phyloP scores from a whole-genome alignment of 2,329 filamentous ascomycete genomes.

The Tolypocladium endophyticum region DNA sequence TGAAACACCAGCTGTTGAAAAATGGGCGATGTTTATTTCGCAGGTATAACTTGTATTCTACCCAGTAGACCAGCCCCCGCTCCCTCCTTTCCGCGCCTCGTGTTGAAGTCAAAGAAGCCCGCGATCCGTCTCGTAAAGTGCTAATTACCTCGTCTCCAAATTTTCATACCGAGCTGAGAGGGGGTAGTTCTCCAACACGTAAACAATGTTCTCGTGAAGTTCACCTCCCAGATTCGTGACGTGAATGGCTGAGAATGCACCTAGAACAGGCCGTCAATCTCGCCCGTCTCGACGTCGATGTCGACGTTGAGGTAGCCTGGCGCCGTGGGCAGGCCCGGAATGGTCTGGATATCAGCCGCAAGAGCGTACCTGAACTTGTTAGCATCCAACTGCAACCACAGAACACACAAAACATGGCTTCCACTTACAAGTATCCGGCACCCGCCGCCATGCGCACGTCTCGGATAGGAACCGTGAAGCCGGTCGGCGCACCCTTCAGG shows the following conservation, averaged over 20 bases:
- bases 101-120: conserved; percentile 7
- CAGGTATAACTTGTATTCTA: not conserved
- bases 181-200: not conserved
- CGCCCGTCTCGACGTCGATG: conserved; percentile 69
- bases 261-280: conserved; percentile 85
- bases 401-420: not conserved
- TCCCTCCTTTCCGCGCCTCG: conserved; percentile 6
- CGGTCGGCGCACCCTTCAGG: conserved; percentile 87
- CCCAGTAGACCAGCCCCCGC: not conserved
- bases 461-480: conserved; percentile 88
- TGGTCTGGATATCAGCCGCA: conserved; percentile 96
- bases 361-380: conserved; percentile 62
- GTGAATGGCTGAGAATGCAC: not conserved
- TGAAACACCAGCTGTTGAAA: not conserved
- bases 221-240: not conserved
- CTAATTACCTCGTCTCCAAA: not conserved
- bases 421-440: conserved; percentile 73
- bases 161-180: not conserved
- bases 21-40: not conserved
- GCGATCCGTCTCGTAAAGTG: not conserved
- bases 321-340: conserved; percentile 87
- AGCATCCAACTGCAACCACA: conserved; percentile 11
- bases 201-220: not conserved
- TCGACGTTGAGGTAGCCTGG: conserved; percentile 95
- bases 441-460: conserved; percentile 92